A percentile compares a stretch with the other conserved stretches of the same genome.
These are phyloP conservation scores for Suillus ampliporus DNA, from an alignment of 768 basidiomycete species.

Conservation along the genomic window DNA sequence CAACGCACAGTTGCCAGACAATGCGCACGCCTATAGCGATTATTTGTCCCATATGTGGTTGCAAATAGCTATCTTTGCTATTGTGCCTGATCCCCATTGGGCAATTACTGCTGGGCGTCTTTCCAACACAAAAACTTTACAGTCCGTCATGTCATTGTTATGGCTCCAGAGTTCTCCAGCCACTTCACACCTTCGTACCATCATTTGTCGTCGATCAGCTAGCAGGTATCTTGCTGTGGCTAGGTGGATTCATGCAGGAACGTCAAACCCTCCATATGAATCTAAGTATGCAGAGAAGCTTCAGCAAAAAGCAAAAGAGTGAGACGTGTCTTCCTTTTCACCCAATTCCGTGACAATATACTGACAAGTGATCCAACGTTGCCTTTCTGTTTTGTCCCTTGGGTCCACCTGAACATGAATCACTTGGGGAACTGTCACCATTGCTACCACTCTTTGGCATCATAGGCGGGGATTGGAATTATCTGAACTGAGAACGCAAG, in stretches of 20 bases:
- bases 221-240: slow-evolving; percentile 8
- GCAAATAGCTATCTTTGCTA: slow-evolving; percentile 3
- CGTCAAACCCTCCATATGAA: slow-evolving; percentile 32
- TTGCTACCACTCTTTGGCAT: background rate
- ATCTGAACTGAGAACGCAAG: slow-evolving; percentile 38
- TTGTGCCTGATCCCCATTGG: slow-evolving; percentile 19
- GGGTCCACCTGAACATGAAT: slow-evolving; percentile 14
- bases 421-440: slow-evolving; percentile 9
- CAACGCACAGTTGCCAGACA: slow-evolving; percentile 11
- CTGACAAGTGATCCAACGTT: slow-evolving; percentile 25
- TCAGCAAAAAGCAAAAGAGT: slow-evolving; percentile 67
- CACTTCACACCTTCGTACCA: background rate
- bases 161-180: background rate
- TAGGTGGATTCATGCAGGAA: slow-evolving; percentile 23
- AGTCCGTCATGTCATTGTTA: background rate
- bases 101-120: background rate
- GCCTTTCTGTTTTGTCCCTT: slow-evolving; percentile 14
- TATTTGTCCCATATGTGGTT: slow-evolving; percentile 6
- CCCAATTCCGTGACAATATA: slow-evolving; percentile 18
- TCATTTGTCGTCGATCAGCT: background rate
- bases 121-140: background rate
- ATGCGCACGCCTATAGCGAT: slow-evolving; percentile 11
- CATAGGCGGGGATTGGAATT: slow-evolving; percentile 51
- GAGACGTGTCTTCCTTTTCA: slow-evolving; percentile 36
- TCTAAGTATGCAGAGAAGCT: slow-evolving; percentile 76